Evolutionary conservation across 768 basidiomycete genomes (phyloP).

Genomic region (Mycena galericulata): DNA sequence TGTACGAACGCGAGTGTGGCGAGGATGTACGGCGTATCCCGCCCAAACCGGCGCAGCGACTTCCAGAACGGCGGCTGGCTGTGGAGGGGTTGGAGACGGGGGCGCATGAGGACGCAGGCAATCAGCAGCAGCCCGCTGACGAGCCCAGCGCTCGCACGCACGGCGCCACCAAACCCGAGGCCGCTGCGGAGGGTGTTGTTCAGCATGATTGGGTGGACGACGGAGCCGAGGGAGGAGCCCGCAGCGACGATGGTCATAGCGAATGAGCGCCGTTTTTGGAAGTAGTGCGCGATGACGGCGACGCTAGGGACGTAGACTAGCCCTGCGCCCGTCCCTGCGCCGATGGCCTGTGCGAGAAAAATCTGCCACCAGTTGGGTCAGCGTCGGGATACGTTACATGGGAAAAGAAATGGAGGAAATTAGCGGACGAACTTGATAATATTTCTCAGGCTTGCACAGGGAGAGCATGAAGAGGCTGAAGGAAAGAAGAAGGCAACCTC

Average conservation of each 20-base stretch:
- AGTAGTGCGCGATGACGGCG: slow-evolving; percentile 60
- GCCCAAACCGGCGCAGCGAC: slow-evolving; percentile 29
- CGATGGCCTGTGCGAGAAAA: slow-evolving; percentile 59
- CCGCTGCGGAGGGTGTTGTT: slow-evolving; percentile 38
- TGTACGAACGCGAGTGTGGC: slow-evolving; percentile 32
- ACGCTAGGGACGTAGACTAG: slow-evolving; percentile 58
- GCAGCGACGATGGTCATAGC: slow-evolving; percentile 62
- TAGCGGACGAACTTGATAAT: slow-evolving; percentile 52
- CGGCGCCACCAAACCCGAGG: slow-evolving; percentile 57
- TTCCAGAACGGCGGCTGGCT: slow-evolving; percentile 15
- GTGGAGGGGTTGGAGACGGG: slow-evolving; percentile 51
- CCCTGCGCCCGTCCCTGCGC: slow-evolving; percentile 56
- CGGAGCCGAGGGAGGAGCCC: slow-evolving; percentile 59
- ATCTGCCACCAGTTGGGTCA: slow-evolving; percentile 40
- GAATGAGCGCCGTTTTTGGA: slow-evolving; percentile 53
- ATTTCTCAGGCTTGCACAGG: slow-evolving; percentile 53
- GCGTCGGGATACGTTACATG: too few species aligned
- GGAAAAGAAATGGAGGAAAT: too few species aligned
- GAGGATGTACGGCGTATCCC: slow-evolving; percentile 39
- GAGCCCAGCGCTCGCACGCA: slow-evolving; percentile 55
- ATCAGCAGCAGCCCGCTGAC: slow-evolving; percentile 52
- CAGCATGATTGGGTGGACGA: slow-evolving; percentile 60
- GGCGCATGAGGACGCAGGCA: slow-evolving; percentile 54
- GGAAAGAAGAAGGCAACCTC: slow-evolving; percentile 51
- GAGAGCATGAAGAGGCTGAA: slow-evolving; percentile 61